Evolutionary conservation across 2,329 filamentous ascomycete species (phyloP).

Genomic region (Penicillium sp.): DNA sequence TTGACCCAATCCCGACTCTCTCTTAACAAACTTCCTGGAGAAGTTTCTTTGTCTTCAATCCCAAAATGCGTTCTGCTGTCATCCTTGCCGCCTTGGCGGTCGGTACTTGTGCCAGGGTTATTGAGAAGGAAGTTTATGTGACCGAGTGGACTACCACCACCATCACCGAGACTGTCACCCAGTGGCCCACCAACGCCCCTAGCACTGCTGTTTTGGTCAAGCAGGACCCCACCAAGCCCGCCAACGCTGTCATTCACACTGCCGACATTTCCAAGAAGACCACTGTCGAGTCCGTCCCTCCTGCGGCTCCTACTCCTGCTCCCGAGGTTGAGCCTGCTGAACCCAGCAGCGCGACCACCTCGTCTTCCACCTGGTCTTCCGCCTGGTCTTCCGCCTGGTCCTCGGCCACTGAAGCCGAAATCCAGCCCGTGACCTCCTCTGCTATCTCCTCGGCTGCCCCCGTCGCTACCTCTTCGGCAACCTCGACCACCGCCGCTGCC

Average conservation of each 20-base stretch:
- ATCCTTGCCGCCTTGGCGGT: conserved; percentile 37
- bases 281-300: conserved; percentile 8
- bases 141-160: conserved; percentile 39
- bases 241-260: conserved; percentile 4
- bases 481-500: conserved; percentile 30
- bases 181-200: conserved; percentile 27
- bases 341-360: conserved; percentile 15
- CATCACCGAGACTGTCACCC: conserved; percentile 35
- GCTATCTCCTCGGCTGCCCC: conserved; percentile 34
- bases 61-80: conserved; percentile 35
- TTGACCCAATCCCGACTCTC: conserved; percentile 13
- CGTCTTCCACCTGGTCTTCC: too few relatives aligned
- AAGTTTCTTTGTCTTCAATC: conserved; percentile 35
- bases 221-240: conserved; percentile 8
- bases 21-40: conserved; percentile 34
- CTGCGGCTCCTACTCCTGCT: conserved; percentile 1
- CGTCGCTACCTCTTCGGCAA: conserved; percentile 21
- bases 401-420: conserved; percentile 22
- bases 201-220: conserved; percentile 7
- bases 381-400: background rate
- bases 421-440: conserved; percentile 35
- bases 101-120: conserved; percentile 32
- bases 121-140: conserved; percentile 36
- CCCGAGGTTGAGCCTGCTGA: background rate
- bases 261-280: conserved; percentile 16